Evolutionary conservation across 345 rosid genomes (phyloP).

Genomic region (Zanthoxylum bungeanum): DNA sequence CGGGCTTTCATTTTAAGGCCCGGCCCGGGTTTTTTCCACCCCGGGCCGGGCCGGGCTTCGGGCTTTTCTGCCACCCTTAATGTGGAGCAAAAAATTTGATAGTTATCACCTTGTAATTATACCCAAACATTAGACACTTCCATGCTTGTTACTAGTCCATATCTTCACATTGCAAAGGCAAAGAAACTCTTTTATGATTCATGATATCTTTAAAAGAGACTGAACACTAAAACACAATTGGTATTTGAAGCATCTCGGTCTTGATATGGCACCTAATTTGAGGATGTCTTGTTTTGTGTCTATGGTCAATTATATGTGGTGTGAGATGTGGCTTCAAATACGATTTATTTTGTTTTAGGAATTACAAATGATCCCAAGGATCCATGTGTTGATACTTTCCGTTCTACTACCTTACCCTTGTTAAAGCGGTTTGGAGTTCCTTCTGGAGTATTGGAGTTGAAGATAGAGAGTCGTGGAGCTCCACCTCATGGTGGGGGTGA

Average conservation of each 20-base stretch:
- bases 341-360: slow-evolving; percentile 42
- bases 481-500: slow-evolving; percentile 90
- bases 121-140: not conserved
- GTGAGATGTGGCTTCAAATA: not conserved
- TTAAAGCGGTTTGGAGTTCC: slow-evolving; percentile 77
- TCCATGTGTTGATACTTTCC: slow-evolving; percentile 75
- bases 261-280: not conserved
- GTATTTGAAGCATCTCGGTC: not conserved
- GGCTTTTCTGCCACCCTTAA: too few relatives aligned
- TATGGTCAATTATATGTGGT: not conserved
- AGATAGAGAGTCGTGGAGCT: slow-evolving; percentile 74
- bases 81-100: too few relatives aligned
- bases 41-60: too few relatives aligned
- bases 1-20: too few relatives aligned
- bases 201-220: not conserved
- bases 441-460: slow-evolving; percentile 66
- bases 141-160: not conserved
- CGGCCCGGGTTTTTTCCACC: too few relatives aligned
- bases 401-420: slow-evolving; percentile 60
- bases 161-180: not conserved
- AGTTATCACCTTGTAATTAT: not conserved
- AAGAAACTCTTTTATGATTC: not conserved
- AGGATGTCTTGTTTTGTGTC: not conserved
- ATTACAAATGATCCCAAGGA: slow-evolving; percentile 83
- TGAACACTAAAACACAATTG: not conserved